Conservation (phyloP, 129 eudicot species). For the Chrysanthemum makinoi region DNA sequence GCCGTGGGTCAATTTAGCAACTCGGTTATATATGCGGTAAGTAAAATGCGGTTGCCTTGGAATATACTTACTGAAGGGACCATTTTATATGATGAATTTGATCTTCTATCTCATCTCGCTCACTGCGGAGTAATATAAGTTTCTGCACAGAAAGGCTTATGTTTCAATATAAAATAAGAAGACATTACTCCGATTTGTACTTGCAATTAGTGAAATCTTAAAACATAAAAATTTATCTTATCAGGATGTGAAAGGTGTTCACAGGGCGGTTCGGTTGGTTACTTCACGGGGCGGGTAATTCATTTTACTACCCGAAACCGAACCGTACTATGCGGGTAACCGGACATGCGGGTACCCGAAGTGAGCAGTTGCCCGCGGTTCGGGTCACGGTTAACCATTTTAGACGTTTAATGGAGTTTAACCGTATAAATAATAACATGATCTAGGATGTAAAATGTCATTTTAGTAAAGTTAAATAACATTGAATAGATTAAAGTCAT, state of each 20-base stretch:
- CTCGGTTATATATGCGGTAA: background rate
- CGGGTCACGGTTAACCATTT: no score
- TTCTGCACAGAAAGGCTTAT: constrained; percentile 39
- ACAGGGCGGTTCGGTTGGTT: no score
- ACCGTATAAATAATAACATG: no score
- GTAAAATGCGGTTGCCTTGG: constrained; percentile 3
- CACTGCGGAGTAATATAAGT: constrained; percentile 66
- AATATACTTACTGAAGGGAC: constrained; percentile 63
- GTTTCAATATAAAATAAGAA: background rate
- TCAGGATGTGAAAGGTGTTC: background rate
- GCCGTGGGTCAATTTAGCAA: background rate
- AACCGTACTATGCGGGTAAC: no score
- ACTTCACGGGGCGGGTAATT: no score
- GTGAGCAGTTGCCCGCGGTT: no score
- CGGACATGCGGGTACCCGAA: no score
- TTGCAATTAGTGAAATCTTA: background rate
- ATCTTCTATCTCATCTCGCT: constrained; percentile 81
- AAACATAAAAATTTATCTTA: background rate
- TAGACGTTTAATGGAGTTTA: no score
- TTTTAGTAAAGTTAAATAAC: no score
- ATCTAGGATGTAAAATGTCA: no score
- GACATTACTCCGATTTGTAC: background rate
- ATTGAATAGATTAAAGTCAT: no score
- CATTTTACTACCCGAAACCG: no score
- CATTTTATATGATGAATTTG: constrained; percentile 79